These are phyloP conservation scores for Funneliformis mosseae DNA, from an alignment of 192 early-diverging fungal genomes.

Conservation along the genomic window DNA sequence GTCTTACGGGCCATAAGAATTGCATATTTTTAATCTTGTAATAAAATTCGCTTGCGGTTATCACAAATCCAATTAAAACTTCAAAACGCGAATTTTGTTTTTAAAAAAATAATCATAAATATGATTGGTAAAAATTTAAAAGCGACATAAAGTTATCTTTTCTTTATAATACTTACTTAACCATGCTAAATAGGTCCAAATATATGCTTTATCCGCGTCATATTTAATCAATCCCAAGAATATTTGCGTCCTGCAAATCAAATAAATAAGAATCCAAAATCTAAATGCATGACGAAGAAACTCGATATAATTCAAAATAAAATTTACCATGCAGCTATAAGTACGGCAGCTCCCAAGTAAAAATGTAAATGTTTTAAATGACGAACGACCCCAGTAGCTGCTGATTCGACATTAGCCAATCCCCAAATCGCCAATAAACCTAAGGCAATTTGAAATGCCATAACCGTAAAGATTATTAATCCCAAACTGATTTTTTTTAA, in stretches of 20 bases:
- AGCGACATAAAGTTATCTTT: too few species aligned
- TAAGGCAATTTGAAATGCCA: neutral
- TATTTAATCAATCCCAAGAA: neutral
- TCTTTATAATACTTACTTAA: neutral
- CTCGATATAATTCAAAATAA: neutral
- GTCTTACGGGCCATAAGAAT: neutral
- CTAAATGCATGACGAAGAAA: neutral
- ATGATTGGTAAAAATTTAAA: too few species aligned
- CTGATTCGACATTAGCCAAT: constrained; percentile 20
- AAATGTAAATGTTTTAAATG: constrained; percentile 19
- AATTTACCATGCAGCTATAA: constrained; percentile 28
- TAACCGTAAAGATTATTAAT: neutral
- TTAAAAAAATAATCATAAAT: too few species aligned
- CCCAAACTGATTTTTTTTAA: constrained; percentile 29
- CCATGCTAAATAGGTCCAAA: neutral
- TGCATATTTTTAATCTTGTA: neutral
- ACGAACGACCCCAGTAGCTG: neutral
- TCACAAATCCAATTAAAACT: too few species aligned
- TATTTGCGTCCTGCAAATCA: neutral
- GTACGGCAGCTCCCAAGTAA: constrained; percentile 4
- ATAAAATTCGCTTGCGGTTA: neutral
- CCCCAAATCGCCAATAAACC: constrained; percentile 28
- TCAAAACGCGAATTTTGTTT: too few species aligned
- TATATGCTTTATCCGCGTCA: neutral
- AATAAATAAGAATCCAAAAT: neutral